These are phyloP conservation scores for Irineochytrium annulatum DNA, from an alignment of 192 early-diverging fungal species.

Conservation along the genomic window DNA sequence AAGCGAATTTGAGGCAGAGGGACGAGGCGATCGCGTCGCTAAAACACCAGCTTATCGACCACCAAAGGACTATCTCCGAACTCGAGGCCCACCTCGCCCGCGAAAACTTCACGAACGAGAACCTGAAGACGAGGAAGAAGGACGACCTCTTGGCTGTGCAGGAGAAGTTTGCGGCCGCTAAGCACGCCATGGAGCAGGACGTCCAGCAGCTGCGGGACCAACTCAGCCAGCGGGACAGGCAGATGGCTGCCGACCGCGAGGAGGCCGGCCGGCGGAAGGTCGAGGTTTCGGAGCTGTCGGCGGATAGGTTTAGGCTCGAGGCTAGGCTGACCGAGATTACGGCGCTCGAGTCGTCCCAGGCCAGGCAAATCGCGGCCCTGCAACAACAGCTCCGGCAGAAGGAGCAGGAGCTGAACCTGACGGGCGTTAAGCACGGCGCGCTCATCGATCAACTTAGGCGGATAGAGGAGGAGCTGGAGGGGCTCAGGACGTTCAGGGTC, in stretches of 20 bases:
- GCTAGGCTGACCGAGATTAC: slow-evolving; percentile 35
- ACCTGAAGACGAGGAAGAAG: slow-evolving; percentile 37
- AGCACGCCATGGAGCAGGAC: slow-evolving; percentile 44
- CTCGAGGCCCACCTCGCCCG: slow-evolving; percentile 19
- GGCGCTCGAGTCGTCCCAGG: slow-evolving; percentile 22
- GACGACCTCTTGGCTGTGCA: slow-evolving; percentile 47
- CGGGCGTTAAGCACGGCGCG: slow-evolving; percentile 28
- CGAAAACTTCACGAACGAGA: slow-evolving; percentile 26
- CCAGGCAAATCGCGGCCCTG: slow-evolving; percentile 33
- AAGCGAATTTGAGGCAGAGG: slow-evolving; percentile 24
- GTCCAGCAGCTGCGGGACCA: slow-evolving; percentile 29
- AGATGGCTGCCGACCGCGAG: slow-evolving; percentile 19
- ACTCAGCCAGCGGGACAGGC: slow-evolving; percentile 23
- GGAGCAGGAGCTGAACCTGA: slow-evolving; percentile 34
- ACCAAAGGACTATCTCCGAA: slow-evolving; percentile 17
- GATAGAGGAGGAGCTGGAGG: slow-evolving; percentile 34
- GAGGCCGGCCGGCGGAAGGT: slow-evolving; percentile 29
- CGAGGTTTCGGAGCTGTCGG: slow-evolving; percentile 31
- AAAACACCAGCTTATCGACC: slow-evolving; percentile 18
- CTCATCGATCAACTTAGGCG: slow-evolving; percentile 33
- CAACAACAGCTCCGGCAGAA: slow-evolving; percentile 33
- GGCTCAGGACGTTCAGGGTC: slow-evolving; percentile 20
- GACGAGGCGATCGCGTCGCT: slow-evolving; percentile 33
- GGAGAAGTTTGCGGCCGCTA: slow-evolving; percentile 44
- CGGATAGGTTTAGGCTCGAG: slow-evolving; percentile 36